Evolutionary conservation across 1,284 basidiomycete genomes (phyloP).

Genomic region (Melanopsichium pennsylvanicum): DNA sequence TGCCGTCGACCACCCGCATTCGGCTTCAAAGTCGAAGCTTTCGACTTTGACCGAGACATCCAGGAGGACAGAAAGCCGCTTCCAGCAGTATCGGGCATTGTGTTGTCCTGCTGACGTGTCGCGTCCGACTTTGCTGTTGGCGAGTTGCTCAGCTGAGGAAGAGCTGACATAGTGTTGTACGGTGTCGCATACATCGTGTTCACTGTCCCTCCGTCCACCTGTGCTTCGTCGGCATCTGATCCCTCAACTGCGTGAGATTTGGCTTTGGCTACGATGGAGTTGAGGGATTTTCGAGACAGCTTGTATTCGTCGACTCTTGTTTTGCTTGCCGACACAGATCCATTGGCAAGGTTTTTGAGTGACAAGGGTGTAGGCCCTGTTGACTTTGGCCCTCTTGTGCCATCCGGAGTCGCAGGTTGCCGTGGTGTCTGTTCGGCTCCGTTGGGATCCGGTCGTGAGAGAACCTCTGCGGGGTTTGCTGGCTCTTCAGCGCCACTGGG

Average conservation of each 20-base stretch:
- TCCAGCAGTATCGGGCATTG: not conserved
- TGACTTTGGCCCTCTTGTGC: not conserved
- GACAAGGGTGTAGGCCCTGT: constrained; percentile 1
- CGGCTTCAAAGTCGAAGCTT: not conserved
- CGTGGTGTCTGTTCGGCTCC: not conserved
- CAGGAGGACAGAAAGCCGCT: constrained; percentile 26
- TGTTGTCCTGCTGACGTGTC: too few relatives aligned
- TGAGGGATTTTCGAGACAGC: constrained; percentile 22
- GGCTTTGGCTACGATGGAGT: constrained; percentile 15
- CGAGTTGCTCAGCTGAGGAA: constrained; percentile 8
- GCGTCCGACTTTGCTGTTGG: constrained; percentile 4
- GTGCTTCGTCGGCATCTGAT: constrained; percentile 8
- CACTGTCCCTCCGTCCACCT: constrained; percentile 19
- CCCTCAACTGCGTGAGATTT: too few relatives aligned
- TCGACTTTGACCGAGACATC: constrained; percentile 8
- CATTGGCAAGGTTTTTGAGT: not conserved
- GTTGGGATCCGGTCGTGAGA: constrained; percentile 36
- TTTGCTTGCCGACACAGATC: constrained; percentile 7
- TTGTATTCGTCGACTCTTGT: constrained; percentile 10
- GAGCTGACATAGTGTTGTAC: constrained; percentile 14
- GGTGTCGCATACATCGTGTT: constrained; percentile 30
- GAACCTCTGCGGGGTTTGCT: constrained; percentile 28
- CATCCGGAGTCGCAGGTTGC: not conserved
- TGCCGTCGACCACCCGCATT: constrained; percentile 3
- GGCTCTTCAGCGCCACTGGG: constrained; percentile 23